These are phyloP conservation scores for Chimonanthus salicifolius DNA, from an alignment of 164 flowering plant species.

Conservation along the genomic window DNA sequence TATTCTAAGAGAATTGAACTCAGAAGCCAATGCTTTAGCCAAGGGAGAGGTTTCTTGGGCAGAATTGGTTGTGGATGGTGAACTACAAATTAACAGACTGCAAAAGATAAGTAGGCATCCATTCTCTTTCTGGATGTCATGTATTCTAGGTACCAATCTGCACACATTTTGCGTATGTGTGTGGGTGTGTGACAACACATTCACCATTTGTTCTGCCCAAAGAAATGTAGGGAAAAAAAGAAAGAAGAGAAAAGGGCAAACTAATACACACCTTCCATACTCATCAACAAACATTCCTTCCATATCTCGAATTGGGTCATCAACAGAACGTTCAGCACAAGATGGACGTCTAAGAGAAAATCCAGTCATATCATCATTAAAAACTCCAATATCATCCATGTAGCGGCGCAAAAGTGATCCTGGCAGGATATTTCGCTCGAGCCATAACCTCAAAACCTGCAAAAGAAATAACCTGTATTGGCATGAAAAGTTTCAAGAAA, in stretches of 20 bases:
- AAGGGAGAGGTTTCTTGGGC: too few species aligned
- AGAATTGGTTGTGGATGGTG: too few species aligned
- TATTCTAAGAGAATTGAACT: too few species aligned
- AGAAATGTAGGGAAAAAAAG: background rate
- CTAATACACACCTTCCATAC: slow-evolving; percentile 74
- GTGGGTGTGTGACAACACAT: too few species aligned
- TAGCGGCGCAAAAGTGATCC: slow-evolving; percentile 69
- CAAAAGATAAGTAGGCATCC: too few species aligned
- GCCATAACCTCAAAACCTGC: slow-evolving; percentile 92
- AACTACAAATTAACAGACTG: too few species aligned
- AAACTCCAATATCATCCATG: slow-evolving; percentile 79
- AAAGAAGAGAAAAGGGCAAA: background rate
- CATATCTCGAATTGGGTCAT: slow-evolving; percentile 98
- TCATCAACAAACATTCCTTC: slow-evolving; percentile 98
- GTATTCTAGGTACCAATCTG: too few species aligned
- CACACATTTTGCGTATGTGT: too few species aligned
- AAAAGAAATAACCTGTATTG: background rate
- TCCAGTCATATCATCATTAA: slow-evolving; percentile 62
- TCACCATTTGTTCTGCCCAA: too few species aligned
- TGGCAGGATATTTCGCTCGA: slow-evolving; percentile 90
- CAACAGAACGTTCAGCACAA: slow-evolving; percentile 82
- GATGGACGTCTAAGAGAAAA: slow-evolving; percentile 68
- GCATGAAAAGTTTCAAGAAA: too few species aligned
- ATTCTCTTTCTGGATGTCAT: too few species aligned
- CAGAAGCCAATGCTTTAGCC: too few species aligned